phyloP scores from a whole-genome alignment of 2,329 filamentous ascomycete species.

The Tolypocladium ophioglossoides region DNA sequence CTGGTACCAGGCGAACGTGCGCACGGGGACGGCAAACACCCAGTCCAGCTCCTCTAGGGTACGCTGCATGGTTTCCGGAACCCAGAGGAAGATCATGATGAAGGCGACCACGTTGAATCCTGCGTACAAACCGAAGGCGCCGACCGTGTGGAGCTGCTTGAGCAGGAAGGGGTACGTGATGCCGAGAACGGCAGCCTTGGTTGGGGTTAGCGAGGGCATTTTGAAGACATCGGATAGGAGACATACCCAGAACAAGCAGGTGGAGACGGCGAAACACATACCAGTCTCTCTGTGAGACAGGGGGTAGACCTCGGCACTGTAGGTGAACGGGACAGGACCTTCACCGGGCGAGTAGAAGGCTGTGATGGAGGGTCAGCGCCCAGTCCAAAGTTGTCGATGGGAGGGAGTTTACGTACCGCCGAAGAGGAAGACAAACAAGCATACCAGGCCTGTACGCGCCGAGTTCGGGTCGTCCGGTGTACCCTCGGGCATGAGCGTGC shows the following conservation, averaged over 20 bases:
- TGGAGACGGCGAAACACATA: conserved; percentile 53
- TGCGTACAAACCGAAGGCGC: conserved; percentile 40
- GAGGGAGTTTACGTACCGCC: conserved; percentile 22
- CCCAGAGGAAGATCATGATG: conserved; percentile 39
- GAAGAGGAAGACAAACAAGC: conserved; percentile 55
- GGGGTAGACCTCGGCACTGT: conserved; percentile 54
- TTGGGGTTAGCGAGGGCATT: not conserved
- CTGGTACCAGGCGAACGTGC: conserved; percentile 30
- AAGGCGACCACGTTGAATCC: conserved; percentile 44
- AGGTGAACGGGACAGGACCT: conserved; percentile 52
- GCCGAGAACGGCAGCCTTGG: conserved; percentile 32
- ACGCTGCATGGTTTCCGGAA: conserved; percentile 43
- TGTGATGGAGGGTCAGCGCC: not conserved
- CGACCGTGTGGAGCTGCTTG: conserved; percentile 17
- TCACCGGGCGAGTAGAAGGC: conserved; percentile 56
- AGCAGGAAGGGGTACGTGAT: conserved; percentile 42
- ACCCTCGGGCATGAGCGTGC: conserved; percentile 22
- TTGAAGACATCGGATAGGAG: not conserved
- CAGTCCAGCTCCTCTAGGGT: conserved; percentile 40
- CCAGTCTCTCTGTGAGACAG: conserved; percentile 53
- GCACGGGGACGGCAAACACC: conserved; percentile 35
- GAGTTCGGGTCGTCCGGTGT: conserved; percentile 14
- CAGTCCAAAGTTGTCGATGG: not conserved
- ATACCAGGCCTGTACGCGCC: conserved; percentile 41
- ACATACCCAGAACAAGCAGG: conserved; percentile 39